Percentiles rank a stretch among this genome's conserved stretches.
Conservation (phyloP, 495 filamentous ascomycete genomes). For the Jackrogersella minutella region DNA sequence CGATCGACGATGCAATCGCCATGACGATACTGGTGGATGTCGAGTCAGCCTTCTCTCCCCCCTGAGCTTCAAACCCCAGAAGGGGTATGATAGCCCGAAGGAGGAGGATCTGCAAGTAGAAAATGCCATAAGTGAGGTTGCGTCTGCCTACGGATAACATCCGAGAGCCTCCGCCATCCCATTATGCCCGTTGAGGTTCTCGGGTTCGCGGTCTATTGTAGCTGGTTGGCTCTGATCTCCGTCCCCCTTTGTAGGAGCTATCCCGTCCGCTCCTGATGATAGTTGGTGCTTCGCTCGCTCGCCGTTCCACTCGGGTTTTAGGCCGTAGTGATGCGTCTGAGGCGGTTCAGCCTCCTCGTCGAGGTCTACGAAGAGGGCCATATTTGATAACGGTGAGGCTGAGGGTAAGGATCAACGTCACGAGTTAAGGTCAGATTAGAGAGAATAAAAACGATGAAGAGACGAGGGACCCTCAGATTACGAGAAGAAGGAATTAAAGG, state of each 20-base stretch:
- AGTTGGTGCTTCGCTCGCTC: slow-evolving; percentile 35
- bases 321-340: slow-evolving; percentile 44
- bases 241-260: slow-evolving; percentile 22
- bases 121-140: slow-evolving; percentile 38
- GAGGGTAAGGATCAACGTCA: slow-evolving; percentile 13
- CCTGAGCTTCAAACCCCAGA: slow-evolving; percentile 27
- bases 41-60: slow-evolving; percentile 40
- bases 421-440: not conserved
- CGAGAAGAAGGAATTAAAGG: slow-evolving; percentile 12
- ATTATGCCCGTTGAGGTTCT: slow-evolving; percentile 69
- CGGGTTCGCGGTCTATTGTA: slow-evolving; percentile 47
- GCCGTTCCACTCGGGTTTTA: slow-evolving; percentile 41
- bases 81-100: slow-evolving; percentile 16
- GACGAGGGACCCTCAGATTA: not conserved
- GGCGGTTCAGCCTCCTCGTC: slow-evolving; percentile 64
- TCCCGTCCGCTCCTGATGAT: slow-evolving; percentile 20
- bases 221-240: slow-evolving; percentile 29
- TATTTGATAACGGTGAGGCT: slow-evolving; percentile 41
- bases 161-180: slow-evolving; percentile 79
- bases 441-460: not conserved
- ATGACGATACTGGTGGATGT: slow-evolving; percentile 69
- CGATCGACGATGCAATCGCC: slow-evolving; percentile 74
- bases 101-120: slow-evolving; percentile 39
- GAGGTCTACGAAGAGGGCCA: slow-evolving; percentile 73
- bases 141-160: slow-evolving; percentile 82